A percentile compares a stretch with the other conserved stretches of the same genome.
phyloP scores from a whole-genome alignment of 768 basidiomycete genomes.

The Suillus spraguei region DNA sequence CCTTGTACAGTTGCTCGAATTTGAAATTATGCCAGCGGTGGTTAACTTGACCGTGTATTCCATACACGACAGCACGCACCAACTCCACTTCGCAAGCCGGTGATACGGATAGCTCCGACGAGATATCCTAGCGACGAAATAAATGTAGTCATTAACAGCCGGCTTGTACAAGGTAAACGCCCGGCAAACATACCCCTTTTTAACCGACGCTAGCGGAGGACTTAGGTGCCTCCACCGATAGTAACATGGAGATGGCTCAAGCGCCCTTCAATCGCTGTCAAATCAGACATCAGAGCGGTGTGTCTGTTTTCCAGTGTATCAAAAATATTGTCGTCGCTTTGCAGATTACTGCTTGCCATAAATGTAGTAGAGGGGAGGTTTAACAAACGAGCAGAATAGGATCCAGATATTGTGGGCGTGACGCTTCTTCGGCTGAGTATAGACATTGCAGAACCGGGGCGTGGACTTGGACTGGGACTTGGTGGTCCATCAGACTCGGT shows the following conservation, averaged over 20 bases:
- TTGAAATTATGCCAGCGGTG: constrained; percentile 6
- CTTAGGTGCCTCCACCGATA: neutral
- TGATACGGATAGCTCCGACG: neutral
- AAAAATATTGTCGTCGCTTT: constrained; percentile 26
- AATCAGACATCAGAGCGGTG: constrained; percentile 44
- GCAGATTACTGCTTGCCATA: constrained; percentile 11
- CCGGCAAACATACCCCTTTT: constrained; percentile 4
- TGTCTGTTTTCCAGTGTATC: constrained; percentile 46
- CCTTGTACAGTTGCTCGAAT: constrained; percentile 1
- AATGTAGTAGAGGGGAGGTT: constrained; percentile 25
- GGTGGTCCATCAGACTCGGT: constrained; percentile 72
- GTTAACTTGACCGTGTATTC: neutral
- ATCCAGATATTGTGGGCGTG: constrained; percentile 55
- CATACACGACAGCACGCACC: neutral
- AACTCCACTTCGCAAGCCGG: neutral
- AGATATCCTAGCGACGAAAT: constrained; percentile 10
- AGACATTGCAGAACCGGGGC: constrained; percentile 78
- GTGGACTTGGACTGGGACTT: constrained; percentile 72
- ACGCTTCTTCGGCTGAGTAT: constrained; percentile 62
- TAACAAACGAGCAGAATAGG: constrained; percentile 37
- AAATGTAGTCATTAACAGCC: constrained; percentile 3
- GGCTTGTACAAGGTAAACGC: neutral
- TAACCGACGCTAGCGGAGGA: neutral
- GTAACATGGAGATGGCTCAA: neutral
- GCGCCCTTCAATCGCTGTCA: constrained; percentile 27